These are phyloP conservation scores for Aspergillus pseudoviridinutans DNA, from an alignment of 2,329 filamentous ascomycete species.

Conservation along the genomic window DNA sequence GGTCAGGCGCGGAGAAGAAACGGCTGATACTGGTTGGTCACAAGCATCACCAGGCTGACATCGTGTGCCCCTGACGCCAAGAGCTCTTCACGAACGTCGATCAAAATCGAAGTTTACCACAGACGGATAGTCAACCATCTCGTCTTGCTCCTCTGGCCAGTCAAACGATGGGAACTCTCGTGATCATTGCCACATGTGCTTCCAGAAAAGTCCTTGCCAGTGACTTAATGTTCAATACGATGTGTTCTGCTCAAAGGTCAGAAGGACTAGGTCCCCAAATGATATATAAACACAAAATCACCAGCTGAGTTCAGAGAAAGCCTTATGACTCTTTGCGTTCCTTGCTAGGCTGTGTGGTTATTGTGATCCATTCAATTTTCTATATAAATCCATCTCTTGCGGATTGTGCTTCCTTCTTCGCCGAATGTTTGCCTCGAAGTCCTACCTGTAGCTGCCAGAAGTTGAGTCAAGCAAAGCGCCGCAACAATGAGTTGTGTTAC, in stretches of 20 bases:
- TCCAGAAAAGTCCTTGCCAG: not conserved
- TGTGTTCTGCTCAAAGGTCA: not conserved
- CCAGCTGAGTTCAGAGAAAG: not conserved
- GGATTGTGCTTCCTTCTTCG: not conserved
- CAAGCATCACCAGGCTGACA: conserved; percentile 5
- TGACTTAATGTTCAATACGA: not conserved
- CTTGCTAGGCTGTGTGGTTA: not conserved
- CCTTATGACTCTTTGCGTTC: not conserved
- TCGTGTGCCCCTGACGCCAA: not conserved
- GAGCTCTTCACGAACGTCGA: not conserved
- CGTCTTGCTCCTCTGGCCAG: not conserved
- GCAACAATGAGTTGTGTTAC: not conserved
- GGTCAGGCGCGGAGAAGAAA: not conserved
- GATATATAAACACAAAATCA: not conserved
- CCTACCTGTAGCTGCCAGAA: not conserved
- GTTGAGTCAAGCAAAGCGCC: not conserved
- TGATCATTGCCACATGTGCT: not conserved
- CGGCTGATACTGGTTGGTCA: conserved; percentile 2
- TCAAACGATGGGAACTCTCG: not conserved
- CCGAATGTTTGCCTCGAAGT: too few relatives aligned
- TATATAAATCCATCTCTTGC: not conserved
- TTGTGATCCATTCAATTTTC: not conserved
- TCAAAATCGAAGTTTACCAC: not conserved
- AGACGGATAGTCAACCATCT: not conserved
- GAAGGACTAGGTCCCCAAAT: not conserved